These are phyloP conservation scores for Aspergillus pseudoviridinutans DNA, from an alignment of 2,329 filamentous ascomycete species.

Conservation along the genomic window DNA sequence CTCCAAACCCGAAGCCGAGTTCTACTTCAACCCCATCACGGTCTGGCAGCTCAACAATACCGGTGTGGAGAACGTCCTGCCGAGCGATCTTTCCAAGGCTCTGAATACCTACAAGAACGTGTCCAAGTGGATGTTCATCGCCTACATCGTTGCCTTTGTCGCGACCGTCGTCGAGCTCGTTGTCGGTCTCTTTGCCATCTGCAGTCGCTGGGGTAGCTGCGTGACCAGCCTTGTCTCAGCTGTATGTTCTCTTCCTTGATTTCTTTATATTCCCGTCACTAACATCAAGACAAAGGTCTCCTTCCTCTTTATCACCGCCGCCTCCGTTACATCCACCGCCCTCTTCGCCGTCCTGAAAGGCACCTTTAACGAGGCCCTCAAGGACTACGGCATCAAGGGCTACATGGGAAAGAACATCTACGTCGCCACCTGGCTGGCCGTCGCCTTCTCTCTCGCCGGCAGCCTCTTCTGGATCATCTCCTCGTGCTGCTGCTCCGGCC, in stretches of 20 bases:
- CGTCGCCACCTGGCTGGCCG: constrained; percentile 71
- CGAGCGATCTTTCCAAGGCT: constrained; percentile 61
- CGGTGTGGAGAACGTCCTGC: constrained; percentile 60
- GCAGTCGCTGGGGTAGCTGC: constrained; percentile 76
- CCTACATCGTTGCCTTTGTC: constrained; percentile 70
- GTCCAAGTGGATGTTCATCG: constrained; percentile 76
- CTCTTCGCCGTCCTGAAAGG: constrained; percentile 67
- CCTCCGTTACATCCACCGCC: constrained; percentile 70
- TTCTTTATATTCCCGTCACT: background rate
- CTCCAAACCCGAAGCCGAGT: constrained; percentile 68
- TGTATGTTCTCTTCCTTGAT: constrained; percentile 51
- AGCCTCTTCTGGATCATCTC: constrained; percentile 88
- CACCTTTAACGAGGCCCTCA: constrained; percentile 62
- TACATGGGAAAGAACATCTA: constrained; percentile 67
- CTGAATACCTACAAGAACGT: constrained; percentile 71
- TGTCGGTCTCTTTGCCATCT: constrained; percentile 77
- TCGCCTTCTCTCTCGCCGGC: constrained; percentile 69
- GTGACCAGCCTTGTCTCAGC: constrained; percentile 72
- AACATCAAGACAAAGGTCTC: constrained; percentile 38
- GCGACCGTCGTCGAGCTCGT: constrained; percentile 68
- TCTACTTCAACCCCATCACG: constrained; percentile 69
- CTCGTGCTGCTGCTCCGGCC: constrained; percentile 84
- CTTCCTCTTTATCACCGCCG: constrained; percentile 57
- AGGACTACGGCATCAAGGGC: constrained; percentile 67
- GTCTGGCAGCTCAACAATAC: constrained; percentile 58